A percentile compares a stretch with the other conserved stretches of the same genome.
These are phyloP conservation scores for Pichia sp. DNA, from an alignment of 1,139 yeast species.

Conservation along the genomic window DNA sequence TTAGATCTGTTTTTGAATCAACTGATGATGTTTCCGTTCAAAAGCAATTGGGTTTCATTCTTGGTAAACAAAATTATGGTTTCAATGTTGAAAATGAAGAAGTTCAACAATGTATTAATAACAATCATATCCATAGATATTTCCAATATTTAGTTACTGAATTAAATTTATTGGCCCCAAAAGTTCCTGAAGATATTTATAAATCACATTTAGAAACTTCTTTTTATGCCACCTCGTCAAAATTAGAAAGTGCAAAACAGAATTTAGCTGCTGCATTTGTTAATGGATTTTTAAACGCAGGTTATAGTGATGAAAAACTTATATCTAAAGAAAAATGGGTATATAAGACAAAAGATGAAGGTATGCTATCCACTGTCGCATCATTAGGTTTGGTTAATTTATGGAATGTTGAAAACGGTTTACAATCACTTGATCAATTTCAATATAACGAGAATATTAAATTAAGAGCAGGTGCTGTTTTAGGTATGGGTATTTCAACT, in stretches of 20 bases:
- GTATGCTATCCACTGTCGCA: conserved; percentile 93
- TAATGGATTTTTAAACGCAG: conserved; percentile 84
- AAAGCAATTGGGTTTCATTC: conserved; percentile 84
- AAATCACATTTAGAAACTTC: conserved; percentile 73
- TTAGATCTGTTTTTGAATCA: conserved; percentile 69
- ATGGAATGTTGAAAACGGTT: conserved; percentile 88
- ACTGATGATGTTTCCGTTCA: conserved; percentile 69
- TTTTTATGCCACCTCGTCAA: conserved; percentile 46
- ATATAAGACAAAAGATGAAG: conserved; percentile 84
- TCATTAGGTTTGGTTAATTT: conserved; percentile 84
- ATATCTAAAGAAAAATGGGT: conserved; percentile 74
- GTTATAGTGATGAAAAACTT: conserved; percentile 81
- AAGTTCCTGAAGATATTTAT: conserved; percentile 91
- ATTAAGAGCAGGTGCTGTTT: conserved; percentile 90
- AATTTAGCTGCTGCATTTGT: conserved; percentile 94
- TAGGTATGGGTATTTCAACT: conserved; percentile 94
- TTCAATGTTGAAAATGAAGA: conserved; percentile 63
- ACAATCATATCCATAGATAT: conserved; percentile 71
- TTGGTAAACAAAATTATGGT: conserved; percentile 82
- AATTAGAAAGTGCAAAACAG: conserved; percentile 92
- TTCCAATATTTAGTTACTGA: conserved; percentile 78
- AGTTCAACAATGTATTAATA: conserved; percentile 82
- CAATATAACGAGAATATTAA: conserved; percentile 81
- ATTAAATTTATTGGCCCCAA: conserved; percentile 80
- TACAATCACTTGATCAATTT: conserved; percentile 84